Percentiles rank a stretch among this genome's conserved stretches.
Evolutionary conservation across 768 basidiomycete genomes (phyloP).

Genomic region (Guyanaporus albipodus): DNA sequence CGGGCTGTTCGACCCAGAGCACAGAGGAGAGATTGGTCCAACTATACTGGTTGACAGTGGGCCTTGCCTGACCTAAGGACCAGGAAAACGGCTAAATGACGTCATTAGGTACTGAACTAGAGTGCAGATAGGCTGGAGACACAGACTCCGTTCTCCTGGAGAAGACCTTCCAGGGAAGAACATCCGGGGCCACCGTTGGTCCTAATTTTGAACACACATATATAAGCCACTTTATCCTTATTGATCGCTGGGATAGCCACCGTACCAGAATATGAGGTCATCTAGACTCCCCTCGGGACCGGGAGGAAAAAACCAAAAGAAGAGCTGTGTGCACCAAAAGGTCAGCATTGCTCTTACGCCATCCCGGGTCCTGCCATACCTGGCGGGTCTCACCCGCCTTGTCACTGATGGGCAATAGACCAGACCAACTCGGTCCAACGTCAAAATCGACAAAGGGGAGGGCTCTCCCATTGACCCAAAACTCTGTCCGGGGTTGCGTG

Average conservation of each 20-base stretch:
- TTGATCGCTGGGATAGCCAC: neutral
- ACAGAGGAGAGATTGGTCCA: constrained; percentile 80
- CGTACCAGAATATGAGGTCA: constrained; percentile 71
- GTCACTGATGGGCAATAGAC: constrained; percentile 65
- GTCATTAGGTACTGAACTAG: constrained; percentile 10
- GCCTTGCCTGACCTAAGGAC: constrained; percentile 58
- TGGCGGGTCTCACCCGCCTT: constrained; percentile 61
- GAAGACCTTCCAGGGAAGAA: constrained; percentile 64
- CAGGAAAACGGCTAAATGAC: constrained; percentile 58
- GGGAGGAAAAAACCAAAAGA: constrained; percentile 84
- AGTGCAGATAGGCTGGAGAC: constrained; percentile 11
- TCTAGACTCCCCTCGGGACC: constrained; percentile 68
- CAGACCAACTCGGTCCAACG: constrained; percentile 72
- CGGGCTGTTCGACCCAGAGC: constrained; percentile 74
- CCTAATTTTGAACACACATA: constrained; percentile 48
- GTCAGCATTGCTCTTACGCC: no score
- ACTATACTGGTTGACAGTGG: constrained; percentile 61
- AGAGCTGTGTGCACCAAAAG: constrained; percentile 43
- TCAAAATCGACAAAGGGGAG: constrained; percentile 72
- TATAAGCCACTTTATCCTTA: neutral
- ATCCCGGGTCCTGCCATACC: constrained; percentile 30
- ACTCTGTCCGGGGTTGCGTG: constrained; percentile 39
- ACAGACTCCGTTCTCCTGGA: constrained; percentile 73
- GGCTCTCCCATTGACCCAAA: constrained; percentile 61
- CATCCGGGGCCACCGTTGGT: constrained; percentile 82